Evolutionary conservation across 768 basidiomycete species (phyloP).

Genomic region (Lactarius trivialis): DNA sequence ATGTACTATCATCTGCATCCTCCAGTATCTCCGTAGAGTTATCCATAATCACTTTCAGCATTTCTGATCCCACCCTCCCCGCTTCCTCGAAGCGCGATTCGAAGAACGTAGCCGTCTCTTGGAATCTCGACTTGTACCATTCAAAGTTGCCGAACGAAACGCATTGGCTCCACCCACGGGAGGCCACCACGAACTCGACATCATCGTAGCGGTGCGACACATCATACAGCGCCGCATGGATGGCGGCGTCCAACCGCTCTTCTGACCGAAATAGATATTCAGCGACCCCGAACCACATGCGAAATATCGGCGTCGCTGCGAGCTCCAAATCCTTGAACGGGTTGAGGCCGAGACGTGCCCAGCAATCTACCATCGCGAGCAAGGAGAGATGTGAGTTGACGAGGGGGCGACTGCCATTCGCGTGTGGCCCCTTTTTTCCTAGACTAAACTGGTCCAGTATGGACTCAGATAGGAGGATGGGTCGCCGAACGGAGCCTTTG

Average conservation of each 20-base stretch:
- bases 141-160: slow-evolving; percentile 91
- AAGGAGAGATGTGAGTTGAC: slow-evolving; percentile 90
- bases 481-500: slow-evolving; percentile 34
- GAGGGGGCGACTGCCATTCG: slow-evolving; percentile 31
- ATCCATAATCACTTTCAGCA: slow-evolving; percentile 84
- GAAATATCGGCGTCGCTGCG: slow-evolving; percentile 93
- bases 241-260: slow-evolving; percentile 55
- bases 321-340: slow-evolving; percentile 89
- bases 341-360: slow-evolving; percentile 80
- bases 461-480: slow-evolving; percentile 79
- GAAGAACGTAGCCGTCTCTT: slow-evolving; percentile 76
- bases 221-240: slow-evolving; percentile 70
- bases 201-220: slow-evolving; percentile 82
- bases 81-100: slow-evolving; percentile 84
- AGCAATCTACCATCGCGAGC: slow-evolving; percentile 98
- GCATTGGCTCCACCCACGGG: slow-evolving; percentile 94
- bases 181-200: slow-evolving; percentile 89
- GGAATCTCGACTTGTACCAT: slow-evolving; percentile 74
- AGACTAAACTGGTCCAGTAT: slow-evolving; percentile 88
- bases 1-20: slow-evolving; percentile 21
- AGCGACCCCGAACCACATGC: slow-evolving; percentile 94
- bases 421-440: slow-evolving; percentile 35
- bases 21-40: slow-evolving; percentile 28
- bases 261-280: slow-evolving; percentile 86
- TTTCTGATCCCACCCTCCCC: slow-evolving; percentile 70